Base-by-base conservation (phyloP, 2,329 filamentous ascomycete species). In the Kalmusia sp. region DNA sequence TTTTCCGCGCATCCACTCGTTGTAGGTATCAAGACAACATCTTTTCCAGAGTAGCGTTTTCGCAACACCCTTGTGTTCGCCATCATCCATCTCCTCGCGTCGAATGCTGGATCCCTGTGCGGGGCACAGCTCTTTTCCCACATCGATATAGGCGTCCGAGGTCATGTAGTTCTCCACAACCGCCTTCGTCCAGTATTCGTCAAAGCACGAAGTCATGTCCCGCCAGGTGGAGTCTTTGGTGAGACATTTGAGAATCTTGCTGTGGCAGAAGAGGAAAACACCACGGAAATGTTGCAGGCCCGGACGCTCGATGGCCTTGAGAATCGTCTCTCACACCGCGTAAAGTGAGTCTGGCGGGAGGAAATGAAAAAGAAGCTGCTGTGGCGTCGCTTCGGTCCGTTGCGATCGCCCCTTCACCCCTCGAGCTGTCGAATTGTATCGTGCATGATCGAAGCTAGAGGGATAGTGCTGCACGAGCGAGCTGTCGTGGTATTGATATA, bases 281-380 rank as follows among this genome's bases (percentile, higher is more conserved):
- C 22, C 22, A 41, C 22, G 22, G 21, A 41, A 41, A 41, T 41
- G 22, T 19, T 41, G 38, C 22, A 41, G 22, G 8, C 22, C 22
- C 17, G 22, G 22, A 41, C 38, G 38, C 22, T 41, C 22, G 21
- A 41, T 19, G 22, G 38, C 38, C 38, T 41, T 9, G 15, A 41
- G 22, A 25, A 41, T 41, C 22, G 22, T 41, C n/a, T 41, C 22
- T 19, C 22, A 41, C 22, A 41, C 21, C 22, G 15, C 21, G 22
- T 41, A n/a, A 41, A 41, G 22, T 6, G 22, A 41, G 15, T 41
- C 22, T 41, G 22, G 38, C 22, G 22, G 15, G 22, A 41, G 22
- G 22, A 41, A 41, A 41, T 41, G n/a, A n/a, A 41, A 41, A 41
- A 41, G 22, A 41, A 41, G 38, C 38, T 41, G 22, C 38, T n/a